Conservation (phyloP, 768 basidiomycete genomes). For the Russula sp. region DNA sequence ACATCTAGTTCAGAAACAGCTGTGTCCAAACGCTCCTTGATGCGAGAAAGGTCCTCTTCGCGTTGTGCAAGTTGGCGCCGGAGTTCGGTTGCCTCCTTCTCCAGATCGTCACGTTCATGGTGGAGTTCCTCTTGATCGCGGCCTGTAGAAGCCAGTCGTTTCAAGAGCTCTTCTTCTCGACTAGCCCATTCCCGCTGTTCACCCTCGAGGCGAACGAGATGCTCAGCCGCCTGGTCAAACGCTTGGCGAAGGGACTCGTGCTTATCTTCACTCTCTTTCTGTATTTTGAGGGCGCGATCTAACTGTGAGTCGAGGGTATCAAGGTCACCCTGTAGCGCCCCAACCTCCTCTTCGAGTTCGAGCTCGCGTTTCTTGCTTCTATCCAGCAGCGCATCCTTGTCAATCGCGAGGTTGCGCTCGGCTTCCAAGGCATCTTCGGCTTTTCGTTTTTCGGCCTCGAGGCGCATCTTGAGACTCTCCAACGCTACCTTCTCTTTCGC, state of each 20-base stretch:
- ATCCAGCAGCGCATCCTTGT: conserved; percentile 79
- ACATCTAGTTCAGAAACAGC: conserved; percentile 61
- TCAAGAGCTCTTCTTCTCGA: conserved; percentile 58
- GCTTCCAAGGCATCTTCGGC: conserved; percentile 78
- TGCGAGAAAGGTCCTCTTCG: conserved; percentile 71
- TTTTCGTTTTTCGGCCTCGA: conserved; percentile 79
- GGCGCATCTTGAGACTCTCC: conserved; percentile 71
- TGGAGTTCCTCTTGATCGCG: conserved; percentile 43
- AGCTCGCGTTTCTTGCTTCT: conserved; percentile 81
- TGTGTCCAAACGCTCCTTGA: conserved; percentile 69
- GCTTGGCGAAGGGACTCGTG: conserved; percentile 62
- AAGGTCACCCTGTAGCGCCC: conserved; percentile 72
- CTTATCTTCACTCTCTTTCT: conserved; percentile 77
- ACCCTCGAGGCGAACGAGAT: conserved; percentile 73
- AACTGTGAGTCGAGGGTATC: conserved; percentile 83
- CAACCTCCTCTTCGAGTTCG: conserved; percentile 81
- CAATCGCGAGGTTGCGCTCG: conserved; percentile 70
- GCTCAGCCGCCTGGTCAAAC: conserved; percentile 82
- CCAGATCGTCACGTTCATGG: conserved; percentile 51
- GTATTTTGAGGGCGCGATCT: conserved; percentile 67
- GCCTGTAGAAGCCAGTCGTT: conserved; percentile 37
- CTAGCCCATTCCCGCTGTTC: conserved; percentile 63
- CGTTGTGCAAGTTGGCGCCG: conserved; percentile 61
- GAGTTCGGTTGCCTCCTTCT: conserved; percentile 62
- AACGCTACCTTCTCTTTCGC: conserved; percentile 73